Evolutionary conservation across 441 rosid genomes (phyloP).

Genomic region (Viola pubescens): DNA sequence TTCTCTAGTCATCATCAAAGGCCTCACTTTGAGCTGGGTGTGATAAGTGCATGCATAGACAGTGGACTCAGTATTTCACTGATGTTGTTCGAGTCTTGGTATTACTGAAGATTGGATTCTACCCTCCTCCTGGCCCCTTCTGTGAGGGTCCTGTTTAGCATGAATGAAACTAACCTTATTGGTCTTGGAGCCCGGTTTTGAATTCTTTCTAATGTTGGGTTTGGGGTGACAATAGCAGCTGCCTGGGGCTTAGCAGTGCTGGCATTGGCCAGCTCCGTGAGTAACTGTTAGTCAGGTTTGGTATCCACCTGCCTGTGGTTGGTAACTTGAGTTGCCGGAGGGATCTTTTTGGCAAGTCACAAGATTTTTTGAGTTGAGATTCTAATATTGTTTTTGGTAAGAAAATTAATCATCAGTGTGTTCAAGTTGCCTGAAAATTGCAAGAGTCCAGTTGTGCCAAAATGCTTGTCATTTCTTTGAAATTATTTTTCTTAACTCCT

Average conservation of each 20-base stretch:
- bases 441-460: not conserved
- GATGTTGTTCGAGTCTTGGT: not conserved
- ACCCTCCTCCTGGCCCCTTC: too few species aligned
- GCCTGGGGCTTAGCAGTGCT: not conserved
- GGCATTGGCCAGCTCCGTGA: not conserved
- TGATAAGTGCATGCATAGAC: too few species aligned
- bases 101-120: not conserved
- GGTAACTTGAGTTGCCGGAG: too few species aligned
- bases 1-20: too few species aligned
- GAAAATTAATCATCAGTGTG: too few species aligned
- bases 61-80: too few species aligned
- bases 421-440: too few species aligned
- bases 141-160: not conserved
- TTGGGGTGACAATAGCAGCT: not conserved
- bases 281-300: not conserved
- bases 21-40: too few species aligned
- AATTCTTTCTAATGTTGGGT: not conserved
- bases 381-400: too few species aligned
- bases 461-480: not conserved
- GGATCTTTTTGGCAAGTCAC: too few species aligned
- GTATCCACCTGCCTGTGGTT: not conserved
- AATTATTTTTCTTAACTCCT: not conserved
- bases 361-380: too few species aligned
- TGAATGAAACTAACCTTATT: not conserved
- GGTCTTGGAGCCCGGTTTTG: not conserved